Conservation (phyloP, 2,329 filamentous ascomycete genomes). For the Stenocarpella maydis region DNA sequence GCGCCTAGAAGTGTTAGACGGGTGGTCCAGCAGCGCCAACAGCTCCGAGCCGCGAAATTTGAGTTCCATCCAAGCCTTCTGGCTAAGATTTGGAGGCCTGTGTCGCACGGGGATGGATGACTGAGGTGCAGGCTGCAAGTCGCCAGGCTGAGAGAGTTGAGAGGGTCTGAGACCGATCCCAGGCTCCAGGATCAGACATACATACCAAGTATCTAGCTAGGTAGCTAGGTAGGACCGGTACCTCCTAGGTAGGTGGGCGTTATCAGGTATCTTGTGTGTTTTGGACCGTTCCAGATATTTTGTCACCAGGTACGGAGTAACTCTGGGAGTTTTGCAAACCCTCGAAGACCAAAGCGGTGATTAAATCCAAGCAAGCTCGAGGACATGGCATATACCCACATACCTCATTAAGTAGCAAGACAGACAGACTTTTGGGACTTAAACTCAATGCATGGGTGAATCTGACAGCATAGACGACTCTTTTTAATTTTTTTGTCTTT, state of each 20-base stretch:
- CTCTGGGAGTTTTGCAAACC: too few species aligned
- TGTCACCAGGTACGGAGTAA: too few species aligned
- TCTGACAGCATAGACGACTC: not conserved
- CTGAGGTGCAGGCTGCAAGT: not conserved
- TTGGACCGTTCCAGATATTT: too few species aligned
- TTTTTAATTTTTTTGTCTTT: too few species aligned
- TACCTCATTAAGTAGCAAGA: not conserved
- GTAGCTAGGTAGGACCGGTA: too few species aligned
- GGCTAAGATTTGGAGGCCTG: conserved; percentile 21
- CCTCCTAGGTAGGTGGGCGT: too few species aligned
- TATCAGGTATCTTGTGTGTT: too few species aligned
- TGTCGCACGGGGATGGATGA: conserved; percentile 9
- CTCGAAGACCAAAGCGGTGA: not conserved
- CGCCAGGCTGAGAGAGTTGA: not conserved
- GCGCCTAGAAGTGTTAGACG: not conserved
- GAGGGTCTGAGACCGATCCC: not conserved
- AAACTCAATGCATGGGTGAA: not conserved
- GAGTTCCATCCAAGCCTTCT: conserved; percentile 23
- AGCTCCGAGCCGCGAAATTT: conserved; percentile 13
- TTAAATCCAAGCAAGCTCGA: not conserved
- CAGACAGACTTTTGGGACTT: not conserved
- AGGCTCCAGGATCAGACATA: too few species aligned
- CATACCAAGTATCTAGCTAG: not conserved
- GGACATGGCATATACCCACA: too few species aligned
- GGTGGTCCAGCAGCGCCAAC: not conserved